Base-by-base conservation (phyloP, 2,329 filamentous ascomycete species). In the Madurella fahalii region DNA sequence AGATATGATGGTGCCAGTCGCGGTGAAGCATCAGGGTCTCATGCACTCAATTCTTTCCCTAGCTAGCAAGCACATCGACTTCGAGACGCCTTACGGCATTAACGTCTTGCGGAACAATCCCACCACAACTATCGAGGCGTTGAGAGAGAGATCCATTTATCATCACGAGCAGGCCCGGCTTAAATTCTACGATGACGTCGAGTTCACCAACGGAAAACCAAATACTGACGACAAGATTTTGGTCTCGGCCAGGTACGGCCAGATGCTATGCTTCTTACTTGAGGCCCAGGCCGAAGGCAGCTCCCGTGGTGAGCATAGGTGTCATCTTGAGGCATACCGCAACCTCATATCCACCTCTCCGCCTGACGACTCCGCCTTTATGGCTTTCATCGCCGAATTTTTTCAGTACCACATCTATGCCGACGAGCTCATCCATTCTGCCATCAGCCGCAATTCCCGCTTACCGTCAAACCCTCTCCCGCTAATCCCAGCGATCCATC, bases 41-140 rank as follows among this genome's bases (percentile, higher is more conserved):
- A 95, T 96, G 90, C 91, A 96, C 68, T 94, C 90, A 11, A 83
- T 96, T 47, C 79, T 96, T 50, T 90, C 89, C 43, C 77, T 96
- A 9, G 89, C 90, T 39, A 89, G 89, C 62, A 90, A 85, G 57
- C 90, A 95, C 64, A 79, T 86, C 52, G 80, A 86, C 67, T 78
- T 78, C 57, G 75, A 78, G 4, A 79, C 81, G 0, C 76, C 80
- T 0, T 82, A 84, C 51, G 82, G 80, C 11, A 61, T 68, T 53
- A 81, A 79, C 45, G 65, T 84, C 4, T 69, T 85, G 5, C 70
- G 70, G 34, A 74, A 78, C 18, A 75, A 79, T 58, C 73, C 77
- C 2, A 71, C 72, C 37, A 76, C 80, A 9, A 77, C 68, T 40
- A 66, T 72, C 3, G 68, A 77, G 30, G 72, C 74, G 0, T 67